phyloP scores from a whole-genome alignment of 2,329 filamentous ascomycete genomes.

The Sporothrix curviconia region DNA sequence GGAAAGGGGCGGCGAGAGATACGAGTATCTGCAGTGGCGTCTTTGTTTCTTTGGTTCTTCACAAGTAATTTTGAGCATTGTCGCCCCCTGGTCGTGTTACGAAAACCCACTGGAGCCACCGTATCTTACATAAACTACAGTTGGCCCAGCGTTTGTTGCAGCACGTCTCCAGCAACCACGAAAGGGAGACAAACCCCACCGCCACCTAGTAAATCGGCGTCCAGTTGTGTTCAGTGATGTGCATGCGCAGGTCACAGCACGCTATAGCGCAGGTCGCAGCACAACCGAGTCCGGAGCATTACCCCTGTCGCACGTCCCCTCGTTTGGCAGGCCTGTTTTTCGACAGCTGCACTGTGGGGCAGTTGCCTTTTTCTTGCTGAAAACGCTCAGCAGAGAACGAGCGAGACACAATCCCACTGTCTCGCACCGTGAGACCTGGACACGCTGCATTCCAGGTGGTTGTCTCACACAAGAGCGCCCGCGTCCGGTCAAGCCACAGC shows the following conservation, averaged over 20 bases:
- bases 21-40: too few species aligned
- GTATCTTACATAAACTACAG: not conserved
- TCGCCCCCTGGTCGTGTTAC: not conserved
- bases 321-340: not conserved
- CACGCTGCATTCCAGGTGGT: too few species aligned
- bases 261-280: conserved; percentile 10
- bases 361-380: not conserved
- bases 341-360: not conserved
- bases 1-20: too few species aligned
- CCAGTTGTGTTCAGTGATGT: too few species aligned
- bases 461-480: too few species aligned
- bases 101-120: not conserved
- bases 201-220: too few species aligned
- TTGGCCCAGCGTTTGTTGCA: not conserved
- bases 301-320: not conserved
- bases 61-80: conserved; percentile 7
- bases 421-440: not conserved
- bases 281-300: not conserved
- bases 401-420: too few species aligned
- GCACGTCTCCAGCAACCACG: too few species aligned
- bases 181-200: too few species aligned
- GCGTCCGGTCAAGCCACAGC: too few species aligned
- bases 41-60: too few species aligned
- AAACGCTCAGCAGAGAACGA: not conserved
- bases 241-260: conserved; percentile 9